phyloP scores from a whole-genome alignment of 2,329 filamentous ascomycete genomes.

The Neofusicoccum sp. region DNA sequence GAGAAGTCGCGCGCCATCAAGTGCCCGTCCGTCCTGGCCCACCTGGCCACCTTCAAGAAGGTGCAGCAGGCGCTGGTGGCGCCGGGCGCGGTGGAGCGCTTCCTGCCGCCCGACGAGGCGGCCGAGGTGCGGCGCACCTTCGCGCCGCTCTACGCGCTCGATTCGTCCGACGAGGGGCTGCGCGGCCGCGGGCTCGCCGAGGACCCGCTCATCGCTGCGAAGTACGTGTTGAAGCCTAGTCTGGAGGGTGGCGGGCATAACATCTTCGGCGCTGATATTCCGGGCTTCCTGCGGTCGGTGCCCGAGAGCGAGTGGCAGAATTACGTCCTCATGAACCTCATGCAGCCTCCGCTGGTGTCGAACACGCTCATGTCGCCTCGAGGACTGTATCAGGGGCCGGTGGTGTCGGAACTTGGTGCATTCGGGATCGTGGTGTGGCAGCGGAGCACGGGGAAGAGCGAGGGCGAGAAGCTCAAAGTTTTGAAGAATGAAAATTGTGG shows the following conservation, averaged over 20 bases:
- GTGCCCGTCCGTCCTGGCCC: constrained; percentile 86
- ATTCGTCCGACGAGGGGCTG: constrained; percentile 65
- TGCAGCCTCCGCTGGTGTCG: constrained; percentile 74
- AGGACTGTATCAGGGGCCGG: constrained; percentile 71
- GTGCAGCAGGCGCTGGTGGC: constrained; percentile 95
- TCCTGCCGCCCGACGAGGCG: constrained; percentile 57
- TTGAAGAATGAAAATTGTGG: constrained; percentile 35
- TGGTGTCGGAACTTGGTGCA: constrained; percentile 89
- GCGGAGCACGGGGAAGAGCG: constrained; percentile 27
- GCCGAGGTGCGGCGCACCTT: constrained; percentile 73
- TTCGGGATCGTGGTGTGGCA: constrained; percentile 91
- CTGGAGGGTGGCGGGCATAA: constrained; percentile 97
- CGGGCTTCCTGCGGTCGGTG: constrained; percentile 69
- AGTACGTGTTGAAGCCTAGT: constrained; percentile 93
- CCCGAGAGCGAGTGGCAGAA: constrained; percentile 83
- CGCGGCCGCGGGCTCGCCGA: constrained; percentile 74
- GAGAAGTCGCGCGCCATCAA: constrained; percentile 92
- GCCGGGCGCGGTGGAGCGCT: constrained; percentile 65
- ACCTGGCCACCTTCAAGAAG: constrained; percentile 92
- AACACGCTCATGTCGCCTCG: constrained; percentile 83
- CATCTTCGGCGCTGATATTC: constrained; percentile 83
- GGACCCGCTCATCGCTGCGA: constrained; percentile 64
- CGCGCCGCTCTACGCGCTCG: constrained; percentile 90
- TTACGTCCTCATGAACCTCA: constrained; percentile 96
- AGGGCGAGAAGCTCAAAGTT: constrained; percentile 26